These are phyloP conservation scores for Pseudocercospora fijiensis DNA, from an alignment of 2,329 filamentous ascomycete genomes.

Conservation along the genomic window DNA sequence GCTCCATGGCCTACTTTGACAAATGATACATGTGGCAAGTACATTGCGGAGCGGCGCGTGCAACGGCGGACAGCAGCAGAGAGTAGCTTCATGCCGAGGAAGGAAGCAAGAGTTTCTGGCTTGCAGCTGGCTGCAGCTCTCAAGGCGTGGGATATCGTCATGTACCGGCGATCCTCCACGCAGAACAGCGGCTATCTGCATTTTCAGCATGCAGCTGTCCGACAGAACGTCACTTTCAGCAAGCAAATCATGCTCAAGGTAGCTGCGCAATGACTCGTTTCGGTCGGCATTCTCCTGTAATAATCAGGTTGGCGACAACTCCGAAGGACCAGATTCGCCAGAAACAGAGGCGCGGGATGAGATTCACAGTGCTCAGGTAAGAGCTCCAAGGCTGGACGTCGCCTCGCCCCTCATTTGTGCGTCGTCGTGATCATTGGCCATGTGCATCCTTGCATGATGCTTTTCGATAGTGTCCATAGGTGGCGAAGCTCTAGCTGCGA, in stretches of 20 bases:
- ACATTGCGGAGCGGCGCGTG: conserved; percentile 16
- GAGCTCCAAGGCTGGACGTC: neutral
- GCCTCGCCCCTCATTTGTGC: conserved; percentile 16
- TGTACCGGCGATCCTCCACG: conserved; percentile 21
- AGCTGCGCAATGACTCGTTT: conserved; percentile 13
- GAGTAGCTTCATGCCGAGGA: conserved; percentile 25
- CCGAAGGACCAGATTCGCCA: neutral
- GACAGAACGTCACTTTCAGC: conserved; percentile 12
- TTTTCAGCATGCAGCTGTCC: conserved; percentile 22
- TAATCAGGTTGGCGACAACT: conserved; percentile 10
- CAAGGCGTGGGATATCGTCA: conserved; percentile 22
- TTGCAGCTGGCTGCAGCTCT: conserved; percentile 17
- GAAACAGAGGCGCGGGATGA: conserved; percentile 20
- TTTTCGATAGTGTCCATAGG: conserved; percentile 16
- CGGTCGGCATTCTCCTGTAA: conserved; percentile 3
- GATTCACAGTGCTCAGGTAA: conserved; percentile 7
- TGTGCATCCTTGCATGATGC: conserved; percentile 22
- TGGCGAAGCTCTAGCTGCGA: conserved; percentile 25
- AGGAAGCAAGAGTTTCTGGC: neutral
- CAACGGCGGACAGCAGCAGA: conserved; percentile 13
- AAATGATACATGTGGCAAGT: neutral
- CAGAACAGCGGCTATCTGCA: conserved; percentile 24
- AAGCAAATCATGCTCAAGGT: conserved; percentile 10
- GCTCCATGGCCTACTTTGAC: neutral
- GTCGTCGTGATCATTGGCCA: conserved; percentile 20